Evolutionary conservation across 1,139 yeast genomes (phyloP), one percentile per base, ranked within the genome.

Genomic region (Suhomyces taliae): DNA sequence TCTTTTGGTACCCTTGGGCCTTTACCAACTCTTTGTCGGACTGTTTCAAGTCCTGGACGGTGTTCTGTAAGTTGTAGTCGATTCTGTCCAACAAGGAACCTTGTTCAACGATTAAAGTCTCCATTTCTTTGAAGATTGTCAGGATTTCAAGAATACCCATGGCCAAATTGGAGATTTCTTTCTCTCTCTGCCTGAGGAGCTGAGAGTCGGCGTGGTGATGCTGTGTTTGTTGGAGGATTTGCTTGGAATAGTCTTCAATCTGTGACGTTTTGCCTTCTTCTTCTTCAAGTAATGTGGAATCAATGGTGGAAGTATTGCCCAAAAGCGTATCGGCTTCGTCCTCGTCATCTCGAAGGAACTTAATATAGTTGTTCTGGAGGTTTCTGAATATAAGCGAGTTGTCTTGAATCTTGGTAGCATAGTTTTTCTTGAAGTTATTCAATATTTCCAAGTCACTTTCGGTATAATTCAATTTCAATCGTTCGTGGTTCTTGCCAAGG

Each of bases 81-180:
- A 93, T 91, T 54, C 98, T 73, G 65, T 93, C 99, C 49, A 93
- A 75, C 40, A 93, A 76, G 0, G 97, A 90, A 2, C 99, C 99
- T 66, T 93, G 99, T 61, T 95, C 98, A 49, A 93, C 88, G 42
- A 93, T 90, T 76, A 95, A 76, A 32, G 83, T 81, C 59, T 95
- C 98, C 80, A 93, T 81, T 61, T 95, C 98, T 62, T 88, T 87
- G 70, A 93, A 93, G 45, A 95, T 93, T 2, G 95, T 90, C 39
- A 95, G 87, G 2, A 93, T 87, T 64, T 93, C 99, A 33, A 93
- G 72, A 38, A 93, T 95, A 39, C 97, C 97, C 75, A 89, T 90
- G 3, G 99, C 98, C 47, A 95, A 78, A 56, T 86, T 87, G 29
- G 87, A 86, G 42, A 95, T 93, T 60, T 93, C 99, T 45, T 82